These are phyloP conservation scores for Ichthyophthirius multifiliis DNA, from an alignment of 169 alveolate species.

Conservation along the genomic window DNA sequence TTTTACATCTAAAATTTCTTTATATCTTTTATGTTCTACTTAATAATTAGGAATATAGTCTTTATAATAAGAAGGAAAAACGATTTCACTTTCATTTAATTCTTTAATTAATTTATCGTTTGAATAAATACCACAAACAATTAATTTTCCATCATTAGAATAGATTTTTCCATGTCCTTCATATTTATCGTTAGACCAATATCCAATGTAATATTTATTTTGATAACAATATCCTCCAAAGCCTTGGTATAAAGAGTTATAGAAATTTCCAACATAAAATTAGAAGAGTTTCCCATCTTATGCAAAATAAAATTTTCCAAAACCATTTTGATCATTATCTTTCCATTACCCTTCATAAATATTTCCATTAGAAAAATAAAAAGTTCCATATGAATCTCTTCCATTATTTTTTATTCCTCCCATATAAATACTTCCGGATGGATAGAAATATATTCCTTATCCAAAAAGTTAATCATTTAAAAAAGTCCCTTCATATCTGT, in stretches of 20 bases:
- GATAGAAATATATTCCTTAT: background rate
- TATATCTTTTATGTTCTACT: too few species aligned
- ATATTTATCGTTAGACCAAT: background rate
- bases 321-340: background rate
- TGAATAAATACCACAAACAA: background rate
- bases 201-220: background rate
- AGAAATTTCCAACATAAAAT: background rate
- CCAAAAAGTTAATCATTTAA: background rate
- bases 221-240: background rate
- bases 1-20: too few species aligned
- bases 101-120: background rate
- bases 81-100: background rate
- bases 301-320: constrained; percentile 1
- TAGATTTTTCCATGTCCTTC: constrained; percentile 6
- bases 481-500: background rate
- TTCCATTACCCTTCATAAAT: background rate
- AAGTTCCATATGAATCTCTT: background rate
- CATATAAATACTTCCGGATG: constrained; percentile 3
- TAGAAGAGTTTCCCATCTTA: background rate
- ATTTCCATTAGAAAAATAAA: background rate
- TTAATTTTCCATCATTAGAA: background rate
- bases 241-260: background rate
- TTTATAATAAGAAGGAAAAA: too few species aligned
- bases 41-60: too few species aligned
- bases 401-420: constrained; percentile 1